These are phyloP conservation scores for Penicillium parvum DNA, from an alignment of 495 filamentous ascomycete species.

Conservation along the genomic window DNA sequence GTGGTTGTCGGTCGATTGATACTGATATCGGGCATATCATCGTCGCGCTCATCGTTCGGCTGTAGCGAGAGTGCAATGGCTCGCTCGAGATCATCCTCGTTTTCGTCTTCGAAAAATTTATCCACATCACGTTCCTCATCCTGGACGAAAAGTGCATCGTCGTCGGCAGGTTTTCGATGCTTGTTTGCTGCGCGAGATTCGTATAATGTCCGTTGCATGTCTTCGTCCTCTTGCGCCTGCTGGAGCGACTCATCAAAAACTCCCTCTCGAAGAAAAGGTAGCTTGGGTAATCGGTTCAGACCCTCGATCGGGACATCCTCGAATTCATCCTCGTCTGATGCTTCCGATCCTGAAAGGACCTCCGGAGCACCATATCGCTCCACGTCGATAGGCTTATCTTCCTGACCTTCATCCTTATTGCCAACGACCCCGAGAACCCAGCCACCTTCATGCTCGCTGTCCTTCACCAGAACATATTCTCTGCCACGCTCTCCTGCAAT, in stretches of 20 bases:
- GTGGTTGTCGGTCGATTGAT: constrained; percentile 23
- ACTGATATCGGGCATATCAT: constrained; percentile 32
- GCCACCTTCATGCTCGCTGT: constrained; percentile 91
- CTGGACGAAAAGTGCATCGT: constrained; percentile 66
- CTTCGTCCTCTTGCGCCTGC: constrained; percentile 35
- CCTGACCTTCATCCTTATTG: constrained; percentile 68
- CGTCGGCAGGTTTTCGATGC: constrained; percentile 25
- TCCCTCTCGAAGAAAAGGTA: constrained; percentile 37
- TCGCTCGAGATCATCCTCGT: constrained; percentile 72
- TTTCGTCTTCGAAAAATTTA: constrained; percentile 44
- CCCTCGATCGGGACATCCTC: constrained; percentile 96
- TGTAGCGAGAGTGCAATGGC: constrained; percentile 82
- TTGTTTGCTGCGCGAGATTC: constrained; percentile 14
- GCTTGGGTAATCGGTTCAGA: constrained; percentile 79
- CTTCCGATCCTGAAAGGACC: constrained; percentile 46
- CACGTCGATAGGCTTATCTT: constrained; percentile 83
- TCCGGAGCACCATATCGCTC: constrained; percentile 58
- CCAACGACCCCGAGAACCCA: constrained; percentile 94
- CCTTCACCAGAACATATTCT: constrained; percentile 95
- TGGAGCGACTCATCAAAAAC: constrained; percentile 37
- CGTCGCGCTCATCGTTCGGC: constrained; percentile 23
- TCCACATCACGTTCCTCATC: constrained; percentile 38
- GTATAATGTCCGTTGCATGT: constrained; percentile 43
- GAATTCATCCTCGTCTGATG: constrained; percentile 65
- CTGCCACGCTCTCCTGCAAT: constrained; percentile 86